A percentile compares a stretch with the other conserved stretches of the same genome.
Conservation (phyloP, 2,329 filamentous ascomycete species). For the Hypoxylon sp. region DNA sequence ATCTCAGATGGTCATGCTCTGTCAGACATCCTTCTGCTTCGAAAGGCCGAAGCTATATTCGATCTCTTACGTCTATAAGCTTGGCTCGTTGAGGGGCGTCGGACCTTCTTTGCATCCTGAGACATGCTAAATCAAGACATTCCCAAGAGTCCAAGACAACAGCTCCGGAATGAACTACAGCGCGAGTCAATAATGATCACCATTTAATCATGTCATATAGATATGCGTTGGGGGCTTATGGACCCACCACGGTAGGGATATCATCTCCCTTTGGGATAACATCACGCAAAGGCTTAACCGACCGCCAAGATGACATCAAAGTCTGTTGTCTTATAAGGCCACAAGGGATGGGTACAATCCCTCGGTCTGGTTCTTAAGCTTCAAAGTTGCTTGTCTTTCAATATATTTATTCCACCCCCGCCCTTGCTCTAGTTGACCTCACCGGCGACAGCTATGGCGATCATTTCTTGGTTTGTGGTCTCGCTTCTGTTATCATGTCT, state of each 20-base stretch:
- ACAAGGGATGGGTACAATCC: slow-evolving; percentile 8
- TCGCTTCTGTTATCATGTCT: slow-evolving; percentile 37
- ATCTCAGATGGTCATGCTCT: slow-evolving; percentile 32
- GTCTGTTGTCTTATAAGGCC: slow-evolving; percentile 30
- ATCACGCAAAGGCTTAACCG: slow-evolving; percentile 20
- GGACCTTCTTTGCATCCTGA: slow-evolving; percentile 34
- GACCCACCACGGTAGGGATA: slow-evolving; percentile 24
- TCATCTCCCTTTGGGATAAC: slow-evolving; percentile 18
- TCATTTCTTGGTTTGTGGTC: slow-evolving; percentile 42
- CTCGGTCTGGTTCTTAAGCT: slow-evolving; percentile 16
- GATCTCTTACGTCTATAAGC: slow-evolving; percentile 6
- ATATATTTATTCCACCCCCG: slow-evolving; percentile 10
- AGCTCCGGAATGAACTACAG: slow-evolving; percentile 28
- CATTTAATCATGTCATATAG: slow-evolving; percentile 29
- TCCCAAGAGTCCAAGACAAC: slow-evolving; percentile 12
- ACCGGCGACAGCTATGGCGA: slow-evolving; percentile 56
- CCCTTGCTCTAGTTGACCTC: slow-evolving; percentile 58
- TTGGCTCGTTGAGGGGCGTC: slow-evolving; percentile 8
- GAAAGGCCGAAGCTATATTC: slow-evolving; percentile 27
- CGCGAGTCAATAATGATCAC: slow-evolving; percentile 7
- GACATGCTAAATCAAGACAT: slow-evolving; percentile 37
- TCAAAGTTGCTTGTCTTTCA: slow-evolving; percentile 22
- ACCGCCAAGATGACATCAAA: slow-evolving; percentile 7
- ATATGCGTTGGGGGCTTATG: slow-evolving; percentile 17
- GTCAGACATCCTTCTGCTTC: slow-evolving; percentile 19